Evolutionary conservation across 2,329 filamentous ascomycete species (phyloP).

Genomic region (Colletotrichum sp.): DNA sequence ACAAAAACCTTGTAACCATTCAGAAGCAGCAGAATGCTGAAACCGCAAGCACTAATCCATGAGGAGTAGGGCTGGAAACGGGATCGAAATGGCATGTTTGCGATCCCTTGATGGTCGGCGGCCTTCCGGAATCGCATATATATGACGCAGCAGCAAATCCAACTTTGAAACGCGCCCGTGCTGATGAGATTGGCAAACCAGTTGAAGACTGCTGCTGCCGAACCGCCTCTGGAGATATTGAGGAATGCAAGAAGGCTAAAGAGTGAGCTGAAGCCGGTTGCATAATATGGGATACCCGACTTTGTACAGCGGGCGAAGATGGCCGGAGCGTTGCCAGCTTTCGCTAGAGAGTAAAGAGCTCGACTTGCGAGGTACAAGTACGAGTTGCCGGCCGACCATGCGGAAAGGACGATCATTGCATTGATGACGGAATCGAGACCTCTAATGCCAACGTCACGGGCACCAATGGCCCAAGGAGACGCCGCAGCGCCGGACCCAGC

Average conservation of each 20-base stretch:
- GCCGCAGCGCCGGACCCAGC: constrained; percentile 38
- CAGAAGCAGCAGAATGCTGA: constrained; percentile 65
- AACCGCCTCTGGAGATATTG: constrained; percentile 58
- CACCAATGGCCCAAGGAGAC: constrained; percentile 52
- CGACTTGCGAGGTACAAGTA: constrained; percentile 60
- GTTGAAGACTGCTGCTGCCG: constrained; percentile 60
- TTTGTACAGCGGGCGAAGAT: constrained; percentile 31
- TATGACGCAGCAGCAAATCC: constrained; percentile 60
- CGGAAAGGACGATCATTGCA: constrained; percentile 55
- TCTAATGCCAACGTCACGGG: constrained; percentile 56
- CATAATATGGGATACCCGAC: constrained; percentile 42
- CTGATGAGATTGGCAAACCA: constrained; percentile 64
- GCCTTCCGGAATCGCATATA: constrained; percentile 65
- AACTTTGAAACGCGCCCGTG: constrained; percentile 56
- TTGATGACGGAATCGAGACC: constrained; percentile 61
- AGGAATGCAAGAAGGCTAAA: constrained; percentile 67
- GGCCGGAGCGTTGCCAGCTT: constrained; percentile 55
- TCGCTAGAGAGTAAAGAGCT: constrained; percentile 58
- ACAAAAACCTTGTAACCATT: constrained; percentile 74
- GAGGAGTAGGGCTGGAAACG: not conserved
- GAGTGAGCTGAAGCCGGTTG: constrained; percentile 53
- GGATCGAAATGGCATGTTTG: not conserved
- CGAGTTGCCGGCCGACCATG: constrained; percentile 55
- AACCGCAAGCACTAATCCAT: not conserved
- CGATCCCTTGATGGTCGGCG: not conserved